phyloP scores from a whole-genome alignment of 2,329 filamentous ascomycete genomes.

The Claviceps capensis region DNA sequence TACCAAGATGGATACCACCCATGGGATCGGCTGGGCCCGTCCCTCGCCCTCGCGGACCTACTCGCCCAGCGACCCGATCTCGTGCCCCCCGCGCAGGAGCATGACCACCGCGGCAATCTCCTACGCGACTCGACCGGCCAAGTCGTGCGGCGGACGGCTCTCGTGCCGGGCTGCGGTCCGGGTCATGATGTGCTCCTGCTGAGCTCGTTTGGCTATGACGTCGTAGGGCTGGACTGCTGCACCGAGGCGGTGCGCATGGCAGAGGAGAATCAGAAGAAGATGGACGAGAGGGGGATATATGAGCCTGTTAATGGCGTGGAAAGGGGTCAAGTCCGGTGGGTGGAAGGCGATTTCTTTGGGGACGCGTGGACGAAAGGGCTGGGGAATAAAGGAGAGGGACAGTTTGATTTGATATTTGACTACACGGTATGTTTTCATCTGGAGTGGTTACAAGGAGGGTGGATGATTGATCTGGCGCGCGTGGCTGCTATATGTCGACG shows the following conservation, averaged over 20 bases:
- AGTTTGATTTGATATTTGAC: conserved; percentile 54
- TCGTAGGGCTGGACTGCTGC: conserved; percentile 59
- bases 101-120: conserved; percentile 17
- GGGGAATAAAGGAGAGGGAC: conserved; percentile 25
- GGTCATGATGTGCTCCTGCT: conserved; percentile 73
- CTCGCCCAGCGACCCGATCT: conserved; percentile 31
- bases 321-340: conserved; percentile 40
- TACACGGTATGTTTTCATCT: conserved; percentile 34
- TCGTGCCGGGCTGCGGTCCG: conserved; percentile 71
- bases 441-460: too few relatives aligned
- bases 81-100: conserved; percentile 22
- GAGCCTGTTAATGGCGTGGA: conserved; percentile 26
- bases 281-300: conserved; percentile 25
- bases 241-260: conserved; percentile 31
- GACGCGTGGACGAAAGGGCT: conserved; percentile 38
- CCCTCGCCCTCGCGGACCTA: conserved; percentile 38
- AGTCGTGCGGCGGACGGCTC: conserved; percentile 28
- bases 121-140: conserved; percentile 8
- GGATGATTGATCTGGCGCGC: too few relatives aligned
- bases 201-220: conserved; percentile 62
- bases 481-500: too few relatives aligned
- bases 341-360: conserved; percentile 54
- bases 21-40: conserved; percentile 44
- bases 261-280: conserved; percentile 25
- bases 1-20: conserved; percentile 33